These are phyloP conservation scores for Cryptococcus sp. DNA, from an alignment of 1,284 basidiomycete genomes.

Conservation along the genomic window DNA sequence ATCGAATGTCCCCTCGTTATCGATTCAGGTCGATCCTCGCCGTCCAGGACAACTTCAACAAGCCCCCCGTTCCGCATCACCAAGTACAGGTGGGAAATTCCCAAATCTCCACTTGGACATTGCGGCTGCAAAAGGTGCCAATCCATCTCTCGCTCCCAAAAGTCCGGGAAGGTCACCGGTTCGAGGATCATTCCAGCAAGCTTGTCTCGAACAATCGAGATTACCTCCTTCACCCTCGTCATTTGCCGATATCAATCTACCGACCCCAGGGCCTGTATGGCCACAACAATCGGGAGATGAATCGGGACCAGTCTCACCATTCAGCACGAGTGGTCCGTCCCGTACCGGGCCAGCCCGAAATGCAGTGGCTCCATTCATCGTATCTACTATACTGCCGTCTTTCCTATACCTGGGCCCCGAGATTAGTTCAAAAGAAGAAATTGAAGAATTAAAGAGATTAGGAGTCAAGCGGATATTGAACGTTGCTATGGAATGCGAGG, in stretches of 20 bases:
- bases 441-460: constrained; percentile 64
- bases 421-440: constrained; percentile 66
- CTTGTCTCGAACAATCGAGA: constrained; percentile 24
- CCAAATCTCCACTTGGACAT: background rate
- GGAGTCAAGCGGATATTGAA: constrained; percentile 87
- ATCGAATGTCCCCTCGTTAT: constrained; percentile 25
- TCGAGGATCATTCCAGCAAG: constrained; percentile 22
- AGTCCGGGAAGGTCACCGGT: background rate
- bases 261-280: no score
- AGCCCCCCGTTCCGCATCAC: constrained; percentile 21
- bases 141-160: no score
- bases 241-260: constrained; percentile 21
- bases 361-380: constrained; percentile 57
- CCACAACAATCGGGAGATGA: no score
- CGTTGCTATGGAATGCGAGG: constrained; percentile 82
- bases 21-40: constrained; percentile 13
- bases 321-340: no score
- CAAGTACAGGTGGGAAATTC: background rate
- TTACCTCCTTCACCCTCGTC: constrained; percentile 28
- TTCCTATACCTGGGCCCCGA: constrained; percentile 91
- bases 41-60: constrained; percentile 5
- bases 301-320: no score
- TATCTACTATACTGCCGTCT: constrained; percentile 82
- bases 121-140: no score
- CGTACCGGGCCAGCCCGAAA: constrained; percentile 54